Conservation (phyloP, 306 rosid genomes). For the Arachis stenosperma region DNA sequence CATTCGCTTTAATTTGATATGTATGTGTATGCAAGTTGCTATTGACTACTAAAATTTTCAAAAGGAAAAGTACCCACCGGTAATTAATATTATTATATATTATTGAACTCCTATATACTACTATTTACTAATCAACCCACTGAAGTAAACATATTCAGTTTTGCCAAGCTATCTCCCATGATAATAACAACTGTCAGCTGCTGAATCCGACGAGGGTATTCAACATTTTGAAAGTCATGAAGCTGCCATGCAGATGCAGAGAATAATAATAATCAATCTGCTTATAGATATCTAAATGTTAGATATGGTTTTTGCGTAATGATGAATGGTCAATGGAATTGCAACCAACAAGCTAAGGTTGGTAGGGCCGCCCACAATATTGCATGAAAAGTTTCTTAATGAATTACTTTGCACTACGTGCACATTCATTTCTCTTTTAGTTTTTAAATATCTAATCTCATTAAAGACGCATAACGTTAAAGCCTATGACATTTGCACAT, state of each 20-base stretch:
- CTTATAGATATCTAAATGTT: neutral
- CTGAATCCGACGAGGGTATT: neutral
- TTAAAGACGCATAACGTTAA: neutral
- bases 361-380: constrained; percentile 42
- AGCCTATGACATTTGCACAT: neutral
- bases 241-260: constrained; percentile 20
- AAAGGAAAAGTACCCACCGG: neutral
- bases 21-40: constrained; percentile 31
- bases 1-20: neutral
- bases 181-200: neutral
- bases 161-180: constrained; percentile 24
- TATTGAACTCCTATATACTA: neutral
- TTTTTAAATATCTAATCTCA: neutral
- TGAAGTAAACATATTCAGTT: constrained; percentile 12
- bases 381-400: constrained; percentile 22
- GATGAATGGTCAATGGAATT: constrained; percentile 4
- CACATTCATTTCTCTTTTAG: neutral
- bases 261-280: neutral
- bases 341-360: constrained; percentile 13
- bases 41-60: constrained; percentile 30
- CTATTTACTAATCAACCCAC: constrained; percentile 14
- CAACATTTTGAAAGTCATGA: constrained; percentile 47
- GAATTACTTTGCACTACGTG: constrained; percentile 10
- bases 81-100: neutral
- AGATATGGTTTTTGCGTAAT: neutral